Evolutionary conservation across 768 basidiomycete species (phyloP).

Genomic region (Obba rivulosa): DNA sequence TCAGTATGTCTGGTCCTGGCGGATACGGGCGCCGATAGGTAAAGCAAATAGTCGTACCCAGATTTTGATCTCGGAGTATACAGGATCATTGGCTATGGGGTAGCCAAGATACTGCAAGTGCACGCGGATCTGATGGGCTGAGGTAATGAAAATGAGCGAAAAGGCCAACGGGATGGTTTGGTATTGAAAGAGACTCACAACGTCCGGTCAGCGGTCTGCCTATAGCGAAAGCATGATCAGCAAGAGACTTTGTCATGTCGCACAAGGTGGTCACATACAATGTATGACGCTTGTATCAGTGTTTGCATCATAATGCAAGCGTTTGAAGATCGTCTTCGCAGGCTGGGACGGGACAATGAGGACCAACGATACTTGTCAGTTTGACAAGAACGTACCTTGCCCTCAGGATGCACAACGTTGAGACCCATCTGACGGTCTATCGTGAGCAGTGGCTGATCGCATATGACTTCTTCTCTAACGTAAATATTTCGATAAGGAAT

Average conservation of each 20-base stretch:
- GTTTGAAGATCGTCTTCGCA: conserved; percentile 85
- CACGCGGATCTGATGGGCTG: conserved; percentile 96
- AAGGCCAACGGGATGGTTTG: not conserved
- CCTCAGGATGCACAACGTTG: conserved; percentile 92
- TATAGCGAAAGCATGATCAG: conserved; percentile 22
- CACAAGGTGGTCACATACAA: conserved; percentile 43
- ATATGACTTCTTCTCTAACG: conserved; percentile 68
- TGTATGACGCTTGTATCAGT: conserved; percentile 84
- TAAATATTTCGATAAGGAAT: not conserved
- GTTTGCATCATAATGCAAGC: conserved; percentile 71
- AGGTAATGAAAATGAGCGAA: conserved; percentile 2
- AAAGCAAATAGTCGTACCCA: conserved; percentile 46
- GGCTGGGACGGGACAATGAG: conserved; percentile 38
- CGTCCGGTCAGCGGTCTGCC: conserved; percentile 89
- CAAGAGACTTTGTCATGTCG: not conserved
- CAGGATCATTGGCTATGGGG: conserved; percentile 92
- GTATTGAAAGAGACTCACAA: conserved; percentile 49
- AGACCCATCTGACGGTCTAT: conserved; percentile 96
- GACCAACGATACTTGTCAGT: no score
- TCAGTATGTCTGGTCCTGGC: not conserved
- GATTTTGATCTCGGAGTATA: conserved; percentile 77
- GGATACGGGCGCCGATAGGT: not conserved
- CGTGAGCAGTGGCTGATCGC: conserved; percentile 83
- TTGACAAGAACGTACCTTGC: conserved; percentile 86
- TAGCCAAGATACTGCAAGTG: conserved; percentile 93